Evolutionary conservation across 352 stramenopile species (phyloP).

Genomic region (Globisporangium orthogonon): DNA sequence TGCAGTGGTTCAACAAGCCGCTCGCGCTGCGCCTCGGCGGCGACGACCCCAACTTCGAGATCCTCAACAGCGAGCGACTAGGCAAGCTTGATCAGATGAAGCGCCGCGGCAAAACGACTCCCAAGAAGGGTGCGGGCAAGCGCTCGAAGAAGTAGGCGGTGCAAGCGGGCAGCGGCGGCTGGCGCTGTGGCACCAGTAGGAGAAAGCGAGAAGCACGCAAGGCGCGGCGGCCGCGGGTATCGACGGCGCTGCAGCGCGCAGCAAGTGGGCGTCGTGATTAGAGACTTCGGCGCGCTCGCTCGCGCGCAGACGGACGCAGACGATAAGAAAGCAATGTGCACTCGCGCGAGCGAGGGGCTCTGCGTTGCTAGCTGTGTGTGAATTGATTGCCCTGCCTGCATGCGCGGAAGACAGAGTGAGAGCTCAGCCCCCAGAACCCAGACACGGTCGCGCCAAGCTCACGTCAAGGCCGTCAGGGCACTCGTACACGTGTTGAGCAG

Average conservation of each 20-base stretch:
- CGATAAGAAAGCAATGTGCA: not conserved
- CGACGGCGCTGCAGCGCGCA: not conserved
- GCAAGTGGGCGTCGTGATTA: not conserved
- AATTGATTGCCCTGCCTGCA: too few relatives aligned
- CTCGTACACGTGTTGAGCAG: too few relatives aligned
- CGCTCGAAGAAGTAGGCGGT: slow-evolving; percentile 72
- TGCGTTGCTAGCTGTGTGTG: not conserved
- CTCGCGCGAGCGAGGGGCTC: not conserved
- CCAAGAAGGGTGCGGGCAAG: slow-evolving; percentile 87
- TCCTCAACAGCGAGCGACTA: slow-evolving; percentile 71
- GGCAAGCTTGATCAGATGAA: slow-evolving; percentile 84
- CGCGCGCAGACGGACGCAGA: not conserved
- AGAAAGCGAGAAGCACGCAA: not conserved
- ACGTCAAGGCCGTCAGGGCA: too few relatives aligned
- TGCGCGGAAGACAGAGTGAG: too few relatives aligned
- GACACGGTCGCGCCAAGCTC: too few relatives aligned
- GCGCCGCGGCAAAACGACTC: slow-evolving; percentile 77
- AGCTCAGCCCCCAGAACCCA: too few relatives aligned
- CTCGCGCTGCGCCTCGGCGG: slow-evolving; percentile 63
- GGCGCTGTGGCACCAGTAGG: not conserved
- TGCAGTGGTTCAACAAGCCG: slow-evolving; percentile 85
- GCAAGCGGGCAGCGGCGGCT: not conserved
- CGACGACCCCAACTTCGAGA: slow-evolving; percentile 83
- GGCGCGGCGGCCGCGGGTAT: too few relatives aligned
- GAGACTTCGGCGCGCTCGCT: not conserved